Base-by-base conservation (phyloP, 1,284 basidiomycete genomes). In the Pseudozyma hubeiensis region DNA sequence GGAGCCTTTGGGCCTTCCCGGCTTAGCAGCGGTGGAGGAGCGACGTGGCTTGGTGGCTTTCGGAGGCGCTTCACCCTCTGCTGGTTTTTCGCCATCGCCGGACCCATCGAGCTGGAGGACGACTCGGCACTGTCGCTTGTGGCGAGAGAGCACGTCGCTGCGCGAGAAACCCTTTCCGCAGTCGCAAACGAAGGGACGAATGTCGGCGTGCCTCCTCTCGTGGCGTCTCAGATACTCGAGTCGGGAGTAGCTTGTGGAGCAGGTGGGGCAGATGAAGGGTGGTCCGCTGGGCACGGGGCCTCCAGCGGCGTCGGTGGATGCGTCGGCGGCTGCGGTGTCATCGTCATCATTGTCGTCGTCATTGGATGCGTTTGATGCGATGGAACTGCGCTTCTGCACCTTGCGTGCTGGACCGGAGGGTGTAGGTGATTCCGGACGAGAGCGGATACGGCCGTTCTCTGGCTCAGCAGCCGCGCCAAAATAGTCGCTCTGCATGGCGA, bases 111-210 rank as follows among this genome's bases (percentile, higher is more conserved):
- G 56, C 49, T 74, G 71, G 3, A 81, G 64, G 30, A 80, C 73
- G 29, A 78, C 75, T 10, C 75, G 74, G 51, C 82, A 84, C 53
- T 84, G 81, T 30, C 77, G 71, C 65, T 78, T 82, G 71, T 84
- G 82, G 16, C 82, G 78, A 17, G 78, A 79, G 5, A 84, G 66
- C 0, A 84, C 82, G 41, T 84, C 82, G 53, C 82, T 82, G 49
- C 81, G 62, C 7, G 81, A 82, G 61, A 84, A 84, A 37, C 81
- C 78, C 57, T 84, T 84, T 14, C 81, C 81, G 49, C 82, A 84
- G 17, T 81, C 78, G 58, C 82, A 83, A 17, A 82, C 74, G 46
- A 83, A 83, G 0, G 81, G 81, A 11, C 81, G 77, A 35, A 82
- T 82, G 51, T 83, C 81, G 39, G 80, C 79, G 43, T 83, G 82